These are phyloP conservation scores for Selenicereus undatus DNA, from an alignment of 148 eudicot genomes.

Conservation along the genomic window DNA sequence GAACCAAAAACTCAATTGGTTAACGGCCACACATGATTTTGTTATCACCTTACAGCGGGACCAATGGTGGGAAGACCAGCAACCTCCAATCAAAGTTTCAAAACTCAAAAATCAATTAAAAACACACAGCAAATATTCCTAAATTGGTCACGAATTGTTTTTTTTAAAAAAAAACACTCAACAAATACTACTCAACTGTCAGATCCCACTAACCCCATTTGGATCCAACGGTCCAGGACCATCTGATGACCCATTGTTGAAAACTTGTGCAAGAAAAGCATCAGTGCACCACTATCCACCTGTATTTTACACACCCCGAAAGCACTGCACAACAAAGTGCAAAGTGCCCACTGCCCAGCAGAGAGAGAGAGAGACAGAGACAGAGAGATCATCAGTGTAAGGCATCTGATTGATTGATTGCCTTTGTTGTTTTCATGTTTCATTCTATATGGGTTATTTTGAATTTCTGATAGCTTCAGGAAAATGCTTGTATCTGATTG, in stretches of 20 bases:
- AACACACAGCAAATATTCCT: no score
- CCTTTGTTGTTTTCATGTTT: neutral
- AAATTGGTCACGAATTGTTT: neutral
- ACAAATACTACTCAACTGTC: no score
- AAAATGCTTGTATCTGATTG: neutral
- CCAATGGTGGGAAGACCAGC: neutral
- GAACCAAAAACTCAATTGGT: neutral
- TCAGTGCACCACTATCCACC: neutral
- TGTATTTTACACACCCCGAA: neutral
- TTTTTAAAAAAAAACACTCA: no score
- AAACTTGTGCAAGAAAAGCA: neutral
- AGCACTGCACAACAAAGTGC: neutral
- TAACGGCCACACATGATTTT: neutral
- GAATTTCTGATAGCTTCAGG: neutral
- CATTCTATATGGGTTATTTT: neutral
- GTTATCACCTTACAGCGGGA: neutral
- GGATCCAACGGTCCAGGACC: conserved; percentile 3
- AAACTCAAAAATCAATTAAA: neutral
- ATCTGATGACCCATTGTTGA: conserved; percentile 16
- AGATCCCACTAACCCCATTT: neutral
- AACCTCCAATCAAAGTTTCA: neutral
- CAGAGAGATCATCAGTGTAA: neutral
- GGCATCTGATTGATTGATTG: neutral
- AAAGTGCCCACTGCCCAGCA: neutral
- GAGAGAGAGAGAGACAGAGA: neutral